A percentile compares a stretch with the other conserved stretches of the same genome.
phyloP scores from a whole-genome alignment of 108 stramenopile genomes.

The Phaeodactylum tricornutum region DNA sequence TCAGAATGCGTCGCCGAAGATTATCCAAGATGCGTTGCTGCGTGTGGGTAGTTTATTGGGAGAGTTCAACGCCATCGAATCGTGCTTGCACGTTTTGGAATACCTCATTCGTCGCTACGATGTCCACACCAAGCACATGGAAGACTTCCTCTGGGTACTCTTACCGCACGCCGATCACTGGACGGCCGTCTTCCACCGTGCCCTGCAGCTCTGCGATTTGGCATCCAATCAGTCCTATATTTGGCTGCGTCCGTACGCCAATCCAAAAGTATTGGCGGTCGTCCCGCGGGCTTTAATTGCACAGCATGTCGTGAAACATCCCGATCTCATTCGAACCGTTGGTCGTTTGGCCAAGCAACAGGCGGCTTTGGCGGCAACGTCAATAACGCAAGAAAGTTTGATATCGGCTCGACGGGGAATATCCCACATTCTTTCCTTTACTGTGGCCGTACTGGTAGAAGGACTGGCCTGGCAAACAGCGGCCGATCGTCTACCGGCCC shows the following conservation, averaged over 20 bases:
- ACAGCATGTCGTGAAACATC: slow-evolving; percentile 34
- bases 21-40: background rate
- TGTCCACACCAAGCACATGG: slow-evolving; percentile 34
- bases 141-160: slow-evolving; percentile 23
- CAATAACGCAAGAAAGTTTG: background rate
- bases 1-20: slow-evolving; percentile 15
- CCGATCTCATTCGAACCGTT: slow-evolving; percentile 21
- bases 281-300: slow-evolving; percentile 21
- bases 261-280: background rate
- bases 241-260: slow-evolving; percentile 55
- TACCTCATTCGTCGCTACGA: slow-evolving; percentile 62
- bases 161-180: slow-evolving; percentile 41
- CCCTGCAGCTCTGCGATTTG: slow-evolving; percentile 48
- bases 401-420: background rate
- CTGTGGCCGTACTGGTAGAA: slow-evolving; percentile 57
- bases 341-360: slow-evolving; percentile 17
- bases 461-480: slow-evolving; percentile 25
- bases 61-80: background rate
- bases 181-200: slow-evolving; percentile 24
- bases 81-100: slow-evolving; percentile 51
- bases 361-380: background rate
- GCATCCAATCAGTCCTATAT: slow-evolving; percentile 30
- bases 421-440: slow-evolving; percentile 34
- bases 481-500: slow-evolving; percentile 29
- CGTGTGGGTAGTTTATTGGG: background rate